These are phyloP conservation scores for Simplicillium aogashimaense DNA, from an alignment of 2,329 filamentous ascomycete genomes.

Conservation along the genomic window DNA sequence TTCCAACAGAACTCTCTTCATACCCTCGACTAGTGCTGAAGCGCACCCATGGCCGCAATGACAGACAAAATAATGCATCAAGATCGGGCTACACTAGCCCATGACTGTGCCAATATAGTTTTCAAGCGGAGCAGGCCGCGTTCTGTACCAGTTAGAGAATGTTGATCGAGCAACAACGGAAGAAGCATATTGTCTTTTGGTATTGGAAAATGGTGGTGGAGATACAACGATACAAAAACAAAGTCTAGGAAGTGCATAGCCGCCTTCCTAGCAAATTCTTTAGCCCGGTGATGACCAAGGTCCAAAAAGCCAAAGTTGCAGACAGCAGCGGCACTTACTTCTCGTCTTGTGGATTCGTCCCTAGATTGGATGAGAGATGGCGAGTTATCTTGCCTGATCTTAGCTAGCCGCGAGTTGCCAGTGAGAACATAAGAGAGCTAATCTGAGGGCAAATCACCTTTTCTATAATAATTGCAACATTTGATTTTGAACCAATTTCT, in stretches of 20 bases:
- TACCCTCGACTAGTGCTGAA: slow-evolving; percentile 2
- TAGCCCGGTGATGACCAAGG: slow-evolving; percentile 40
- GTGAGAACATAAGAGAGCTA: slow-evolving; percentile 47
- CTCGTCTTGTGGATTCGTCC: slow-evolving; percentile 1
- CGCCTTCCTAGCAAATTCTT: background rate
- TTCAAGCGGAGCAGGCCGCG: slow-evolving; percentile 42
- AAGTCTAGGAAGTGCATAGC: background rate
- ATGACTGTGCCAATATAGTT: slow-evolving; percentile 28
- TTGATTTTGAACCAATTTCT: slow-evolving; percentile 2
- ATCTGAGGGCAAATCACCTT: slow-evolving; percentile 35
- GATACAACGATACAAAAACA: slow-evolving; percentile 1
- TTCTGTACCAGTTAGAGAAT: background rate
- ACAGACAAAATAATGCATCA: slow-evolving; percentile 17
- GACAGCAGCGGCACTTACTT: slow-evolving; percentile 9
- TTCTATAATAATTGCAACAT: background rate
- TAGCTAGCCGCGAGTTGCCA: slow-evolving; percentile 29
- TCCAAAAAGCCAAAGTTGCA: slow-evolving; percentile 52
- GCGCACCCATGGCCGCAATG: slow-evolving; percentile 21
- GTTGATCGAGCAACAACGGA: background rate
- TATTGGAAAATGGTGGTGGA: slow-evolving; percentile 8
- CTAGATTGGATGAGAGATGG: background rate
- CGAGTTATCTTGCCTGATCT: background rate
- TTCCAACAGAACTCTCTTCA: background rate
- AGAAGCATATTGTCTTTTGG: slow-evolving; percentile 6
- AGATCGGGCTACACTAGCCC: slow-evolving; percentile 10